A percentile compares a stretch with the other conserved stretches of the same genome.
Conservation (phyloP, 1,284 basidiomycete genomes). For the Ustilago crameri region DNA sequence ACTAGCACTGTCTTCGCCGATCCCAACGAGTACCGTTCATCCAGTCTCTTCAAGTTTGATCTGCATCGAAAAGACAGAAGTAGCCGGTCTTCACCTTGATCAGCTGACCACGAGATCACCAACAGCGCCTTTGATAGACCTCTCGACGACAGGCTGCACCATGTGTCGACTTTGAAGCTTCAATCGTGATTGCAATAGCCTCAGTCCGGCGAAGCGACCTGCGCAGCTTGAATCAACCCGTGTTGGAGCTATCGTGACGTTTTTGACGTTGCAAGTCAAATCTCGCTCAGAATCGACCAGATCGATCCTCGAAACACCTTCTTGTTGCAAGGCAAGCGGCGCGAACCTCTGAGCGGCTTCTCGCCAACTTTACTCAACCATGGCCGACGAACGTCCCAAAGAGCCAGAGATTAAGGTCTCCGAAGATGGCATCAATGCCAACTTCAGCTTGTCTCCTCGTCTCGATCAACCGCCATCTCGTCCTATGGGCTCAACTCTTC, state of each 20-base stretch:
- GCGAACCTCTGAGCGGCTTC: background rate
- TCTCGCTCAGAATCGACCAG: no score
- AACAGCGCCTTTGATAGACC: background rate
- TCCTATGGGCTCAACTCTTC: slow-evolving; percentile 16
- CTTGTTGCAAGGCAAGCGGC: background rate
- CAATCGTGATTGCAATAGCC: no score
- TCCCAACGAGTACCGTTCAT: background rate
- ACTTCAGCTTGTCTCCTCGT: slow-evolving; percentile 41
- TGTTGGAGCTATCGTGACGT: no score
- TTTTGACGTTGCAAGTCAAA: no score
- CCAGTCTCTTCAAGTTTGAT: background rate
- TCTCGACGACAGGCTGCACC: background rate
- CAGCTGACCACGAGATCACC: background rate
- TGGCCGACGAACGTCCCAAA: slow-evolving; percentile 33
- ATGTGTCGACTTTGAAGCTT: background rate
- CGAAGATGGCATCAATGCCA: slow-evolving; percentile 45
- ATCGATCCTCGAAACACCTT: no score
- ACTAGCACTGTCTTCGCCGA: no score
- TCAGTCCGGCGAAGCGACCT: no score
- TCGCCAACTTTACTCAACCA: background rate
- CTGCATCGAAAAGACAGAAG: no score
- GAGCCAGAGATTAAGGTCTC: slow-evolving; percentile 47
- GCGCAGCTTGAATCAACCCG: no score
- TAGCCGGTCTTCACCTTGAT: background rate
- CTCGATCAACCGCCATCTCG: slow-evolving; percentile 36